Base-by-base conservation (phyloP, 768 basidiomycete genomes). In the Phylloporus sp. region DNA sequence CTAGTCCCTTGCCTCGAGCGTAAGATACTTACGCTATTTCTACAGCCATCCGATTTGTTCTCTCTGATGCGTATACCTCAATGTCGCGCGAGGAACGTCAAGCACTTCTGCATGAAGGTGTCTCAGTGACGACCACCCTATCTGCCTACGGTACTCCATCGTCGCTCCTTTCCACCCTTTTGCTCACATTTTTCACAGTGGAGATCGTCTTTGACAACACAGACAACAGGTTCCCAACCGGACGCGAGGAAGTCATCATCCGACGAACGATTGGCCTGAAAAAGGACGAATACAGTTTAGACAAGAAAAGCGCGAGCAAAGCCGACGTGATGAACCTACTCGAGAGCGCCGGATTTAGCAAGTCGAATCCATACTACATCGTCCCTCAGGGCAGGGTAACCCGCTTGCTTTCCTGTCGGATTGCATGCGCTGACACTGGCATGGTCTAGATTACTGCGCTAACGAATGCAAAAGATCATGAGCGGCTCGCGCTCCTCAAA, bases 321-420 rank as follows among this genome's bases (percentile, higher is more conserved):
- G 95, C 94, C 4, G 97, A 99, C 63, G 91, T 99, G 18, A 95
- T 97, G 91, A 95, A 92, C 63, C 76, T 98, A 23, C 80, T 99
- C 41, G 97, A 98, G 68, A 90, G 87, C 64, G 97, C 97, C 2
- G 95, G 97, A 1, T 99, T 99, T 74, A 93, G 90, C 72, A 90
- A 92, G 65, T 88, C 88, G n/a, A 99, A 98, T 64, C 97, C 97
- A 0, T 99, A 98, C 68, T 99, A 98, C 63, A 99, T 99, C 58
- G 95, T 98, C 0, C 97, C 97, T 2, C 97, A 99, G 75, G 97
- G 97, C 47, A 76, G 95, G 45, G 95, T 97, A 61, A 70, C 85
- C 79, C 15, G 10, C 31, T 26, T 15, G 10, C 3, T 9, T 26
- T 22, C 1, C 4, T 29, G 22, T 35, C n/a, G 10, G 44, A 50